phyloP scores from a whole-genome alignment of 1,284 basidiomycete genomes.

The Waitea zeae region DNA sequence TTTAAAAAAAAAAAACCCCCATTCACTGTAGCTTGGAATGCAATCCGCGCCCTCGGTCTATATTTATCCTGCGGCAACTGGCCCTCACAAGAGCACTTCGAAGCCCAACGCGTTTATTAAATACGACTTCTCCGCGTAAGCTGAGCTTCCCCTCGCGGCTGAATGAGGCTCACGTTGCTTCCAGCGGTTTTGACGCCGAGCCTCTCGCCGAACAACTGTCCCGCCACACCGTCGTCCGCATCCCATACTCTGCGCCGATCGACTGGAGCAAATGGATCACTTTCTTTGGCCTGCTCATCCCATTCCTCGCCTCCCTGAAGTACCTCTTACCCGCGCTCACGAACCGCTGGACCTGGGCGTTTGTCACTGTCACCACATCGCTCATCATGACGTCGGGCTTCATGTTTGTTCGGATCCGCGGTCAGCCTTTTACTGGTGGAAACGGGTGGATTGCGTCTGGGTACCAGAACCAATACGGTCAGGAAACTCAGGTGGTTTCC shows the following conservation, averaged over 20 bases:
- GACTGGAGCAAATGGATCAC: slow-evolving; percentile 45
- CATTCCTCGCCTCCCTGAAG: slow-evolving; percentile 30
- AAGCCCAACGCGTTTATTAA: slow-evolving; percentile 38
- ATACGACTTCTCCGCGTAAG: slow-evolving; percentile 68
- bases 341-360: slow-evolving; percentile 72
- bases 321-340: slow-evolving; percentile 54
- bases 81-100: slow-evolving; percentile 35
- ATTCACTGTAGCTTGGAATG: slow-evolving; percentile 40
- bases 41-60: slow-evolving; percentile 68
- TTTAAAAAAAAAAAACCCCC: slow-evolving; percentile 3
- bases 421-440: slow-evolving; percentile 52
- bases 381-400: slow-evolving; percentile 80
- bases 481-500: slow-evolving; percentile 82
- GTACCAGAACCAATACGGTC: slow-evolving; percentile 82
- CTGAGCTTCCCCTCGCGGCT: no score
- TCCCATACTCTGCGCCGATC: slow-evolving; percentile 59
- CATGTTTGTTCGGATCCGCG: slow-evolving; percentile 95
- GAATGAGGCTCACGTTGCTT: slow-evolving; percentile 1
- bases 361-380: slow-evolving; percentile 41
- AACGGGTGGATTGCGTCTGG: slow-evolving; percentile 78
- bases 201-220: slow-evolving; percentile 67
- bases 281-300: slow-evolving; percentile 22
- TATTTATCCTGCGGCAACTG: slow-evolving; percentile 58
- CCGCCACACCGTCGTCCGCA: slow-evolving; percentile 48
- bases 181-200: slow-evolving; percentile 71